A percentile compares a stretch with the other conserved stretches of the same genome.
Conservation (phyloP, 192 early-diverging fungal genomes). For the Physocladia obscura region DNA sequence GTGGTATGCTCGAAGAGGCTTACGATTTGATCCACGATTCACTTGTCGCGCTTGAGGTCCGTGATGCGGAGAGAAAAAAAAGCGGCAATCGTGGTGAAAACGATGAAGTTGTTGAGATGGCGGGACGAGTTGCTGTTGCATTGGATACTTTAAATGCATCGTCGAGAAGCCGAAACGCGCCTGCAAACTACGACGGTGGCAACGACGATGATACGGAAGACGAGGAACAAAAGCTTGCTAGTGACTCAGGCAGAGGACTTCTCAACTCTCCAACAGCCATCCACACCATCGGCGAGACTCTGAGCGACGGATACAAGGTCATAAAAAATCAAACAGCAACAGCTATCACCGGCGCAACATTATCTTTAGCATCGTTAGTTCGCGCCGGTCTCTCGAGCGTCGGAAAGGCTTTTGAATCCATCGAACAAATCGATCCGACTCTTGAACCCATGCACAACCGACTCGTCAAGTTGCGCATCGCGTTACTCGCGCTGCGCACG, state of each 20-base stretch:
- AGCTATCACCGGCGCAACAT: background rate
- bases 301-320: slow-evolving; percentile 3
- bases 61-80: background rate
- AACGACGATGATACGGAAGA: background rate
- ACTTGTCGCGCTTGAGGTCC: slow-evolving; percentile 19
- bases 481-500: slow-evolving; percentile 9
- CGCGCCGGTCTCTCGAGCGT: slow-evolving; percentile 6
- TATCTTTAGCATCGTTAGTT: background rate
- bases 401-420: background rate
- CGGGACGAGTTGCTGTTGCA: background rate
- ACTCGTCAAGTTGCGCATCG: background rate
- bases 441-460: slow-evolving; percentile 8
- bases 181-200: background rate
- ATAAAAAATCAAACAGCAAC: background rate
- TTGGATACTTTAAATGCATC: background rate
- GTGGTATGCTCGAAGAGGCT: slow-evolving; percentile 33
- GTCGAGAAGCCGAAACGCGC: background rate
- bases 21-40: slow-evolving; percentile 40
- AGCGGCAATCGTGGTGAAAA: background rate
- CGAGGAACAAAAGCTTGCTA: background rate
- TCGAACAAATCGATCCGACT: slow-evolving; percentile 23
- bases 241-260: background rate
- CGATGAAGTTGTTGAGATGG: background rate
- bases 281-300: slow-evolving; percentile 4
- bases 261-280: slow-evolving; percentile 5